Base-by-base conservation (phyloP, 2,329 filamentous ascomycete species). In the Cyphellophora europaea region DNA sequence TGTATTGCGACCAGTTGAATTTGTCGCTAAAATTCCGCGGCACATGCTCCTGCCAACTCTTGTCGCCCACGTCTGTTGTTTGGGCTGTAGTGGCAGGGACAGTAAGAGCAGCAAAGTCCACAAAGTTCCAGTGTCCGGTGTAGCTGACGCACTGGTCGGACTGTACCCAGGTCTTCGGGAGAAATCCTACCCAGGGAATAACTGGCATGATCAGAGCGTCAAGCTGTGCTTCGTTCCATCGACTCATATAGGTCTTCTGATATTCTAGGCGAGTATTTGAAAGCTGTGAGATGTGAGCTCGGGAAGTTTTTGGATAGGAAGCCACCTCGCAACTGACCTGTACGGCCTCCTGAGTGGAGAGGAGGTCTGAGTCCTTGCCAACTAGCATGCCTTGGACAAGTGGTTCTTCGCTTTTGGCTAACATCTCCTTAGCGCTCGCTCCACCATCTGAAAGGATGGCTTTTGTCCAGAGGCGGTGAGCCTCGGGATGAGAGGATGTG, bases 311-410 rank as follows among this genome's bases (percentile, higher is more conserved):
- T n/a, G n/a, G n/a, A n/a, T n/a, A n/a, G n/a, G n/a, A n/a, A n/a
- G n/a, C n/a, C n/a, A n/a, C n/a, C n/a, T n/a, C n/a, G n/a, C 49
- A 43, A 12, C 49, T 47, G 13, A 47, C 45, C 4, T 57, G 43
- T 46, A 53, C 35, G 13, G 19, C 48, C 4, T 48, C 49, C 31
- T 56, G 43, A 11, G 40, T 42, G 2, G 46, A 50, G 5, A 44
- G 48, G 21, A 58, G 39, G 3, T 42, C 40, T 35, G 56, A 44
- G 23, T 52, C 40, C 12, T 45, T 53, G 5, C 55, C 55, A 12
- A 58, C 55, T 5, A 57, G 37, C 55, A 58, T 58, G 5, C 55
- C 55, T 34, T 53, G 50, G 29, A 58, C 49, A 11, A 57, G 44
- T 8, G 55, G 54, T 35, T 58, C 55, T 19, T 32, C 19, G 30